Evolutionary conservation across 257 asterid genomes (phyloP), one percentile per base, ranked within the genome.

Genomic region (Oldenlandia corymbosa): DNA sequence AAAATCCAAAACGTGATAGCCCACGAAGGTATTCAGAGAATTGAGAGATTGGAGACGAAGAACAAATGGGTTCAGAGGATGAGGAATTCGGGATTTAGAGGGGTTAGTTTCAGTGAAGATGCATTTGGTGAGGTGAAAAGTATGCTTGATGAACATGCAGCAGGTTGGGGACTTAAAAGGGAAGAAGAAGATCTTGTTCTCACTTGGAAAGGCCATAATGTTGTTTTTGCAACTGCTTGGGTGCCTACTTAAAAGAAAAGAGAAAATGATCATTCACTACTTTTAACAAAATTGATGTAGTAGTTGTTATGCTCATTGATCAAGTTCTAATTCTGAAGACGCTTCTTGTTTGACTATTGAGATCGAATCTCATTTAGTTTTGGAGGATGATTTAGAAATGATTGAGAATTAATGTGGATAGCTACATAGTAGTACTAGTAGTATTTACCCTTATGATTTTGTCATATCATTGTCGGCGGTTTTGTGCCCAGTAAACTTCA

Each of bases 121-220:
- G 85, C 83, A 30, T 71, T 81, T 31, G 36, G 68, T 10, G 94
- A 89, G 52, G 96, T 89, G 81, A 89, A 84, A 81, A 77, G 41
- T 52, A 89, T 92, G 97, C 68, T 92, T 52, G 97, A 87, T 54
- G 95, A 89, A 48, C 97, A 92, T 69, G 96, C 99, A 16, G 97
- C 96, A 0, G 99, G 97, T 0, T 92, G 99, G 99, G 99, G 99
- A 28, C 59, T 89, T 16, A 92, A 89, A 85, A 92, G 72, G 79
- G 96, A 89, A 60, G 96, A 92, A 1, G 86, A 85, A 1, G 85
- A 87, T 77, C 57, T 87, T 5, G 90, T 89, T 56, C 95, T 92
- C 14, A 92, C 99, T 13, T 92, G 99, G 99, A 92, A 92, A 78
- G 99, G 99, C 0, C 97, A 92, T 47, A 89, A 84, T 66, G 97